Percentiles rank a stretch among this genome's conserved stretches.
phyloP scores from a whole-genome alignment of 2,329 filamentous ascomycete species.

The Cytospora chrysosperma region DNA sequence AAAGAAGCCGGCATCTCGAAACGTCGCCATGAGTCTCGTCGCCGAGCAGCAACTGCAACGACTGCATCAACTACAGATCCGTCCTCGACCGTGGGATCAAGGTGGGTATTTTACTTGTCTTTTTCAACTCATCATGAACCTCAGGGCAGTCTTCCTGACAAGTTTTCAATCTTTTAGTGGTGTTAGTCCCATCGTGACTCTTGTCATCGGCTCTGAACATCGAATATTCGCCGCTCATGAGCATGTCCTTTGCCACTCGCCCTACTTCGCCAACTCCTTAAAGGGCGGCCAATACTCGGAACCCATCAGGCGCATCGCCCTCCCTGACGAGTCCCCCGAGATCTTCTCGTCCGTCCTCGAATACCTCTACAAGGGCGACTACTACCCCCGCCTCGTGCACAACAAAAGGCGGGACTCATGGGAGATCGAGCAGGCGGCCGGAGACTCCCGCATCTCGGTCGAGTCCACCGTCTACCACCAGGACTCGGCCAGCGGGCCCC shows the following conservation, averaged over 20 bases:
- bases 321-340: slow-evolving; percentile 84
- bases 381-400: slow-evolving; percentile 79
- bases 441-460: slow-evolving; percentile 40
- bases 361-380: slow-evolving; percentile 92
- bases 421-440: slow-evolving; percentile 67
- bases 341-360: slow-evolving; percentile 89
- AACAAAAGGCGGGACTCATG: slow-evolving; percentile 79
- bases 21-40: slow-evolving; percentile 50
- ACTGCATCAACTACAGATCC: slow-evolving; percentile 39
- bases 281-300: slow-evolving; percentile 62
- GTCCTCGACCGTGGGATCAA: slow-evolving; percentile 39
- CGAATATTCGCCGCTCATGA: slow-evolving; percentile 91
- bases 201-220: slow-evolving; percentile 77
- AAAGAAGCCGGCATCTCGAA: slow-evolving; percentile 56
- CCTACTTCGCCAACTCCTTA: slow-evolving; percentile 71
- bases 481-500: slow-evolving; percentile 51
- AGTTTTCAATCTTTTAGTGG: slow-evolving; percentile 40
- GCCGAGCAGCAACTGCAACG: slow-evolving; percentile 49
- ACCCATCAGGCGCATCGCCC: slow-evolving; percentile 68
- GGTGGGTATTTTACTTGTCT: slow-evolving; percentile 39
- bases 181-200: slow-evolving; percentile 69
- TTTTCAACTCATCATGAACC: slow-evolving; percentile 2
- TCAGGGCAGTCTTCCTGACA: slow-evolving; percentile 2
- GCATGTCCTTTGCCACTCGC: slow-evolving; percentile 74
- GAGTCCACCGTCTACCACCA: slow-evolving; percentile 68